A percentile compares a stretch with the other conserved stretches of the same genome.
Evolutionary conservation across 805 yeast genomes (phyloP).

Genomic region (Lachancea meyersii): DNA sequence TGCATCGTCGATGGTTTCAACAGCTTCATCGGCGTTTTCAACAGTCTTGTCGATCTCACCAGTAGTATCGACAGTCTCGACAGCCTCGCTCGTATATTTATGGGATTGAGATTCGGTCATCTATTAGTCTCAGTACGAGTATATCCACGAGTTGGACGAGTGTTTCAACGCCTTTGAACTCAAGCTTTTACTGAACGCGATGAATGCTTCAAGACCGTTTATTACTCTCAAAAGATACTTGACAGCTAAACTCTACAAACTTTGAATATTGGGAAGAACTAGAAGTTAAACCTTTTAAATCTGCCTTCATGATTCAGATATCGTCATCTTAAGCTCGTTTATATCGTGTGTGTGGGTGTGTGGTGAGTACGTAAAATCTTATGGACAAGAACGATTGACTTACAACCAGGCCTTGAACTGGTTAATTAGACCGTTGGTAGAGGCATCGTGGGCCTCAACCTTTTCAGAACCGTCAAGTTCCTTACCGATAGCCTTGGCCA

Average conservation of each 20-base stretch:
- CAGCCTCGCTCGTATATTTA: no score
- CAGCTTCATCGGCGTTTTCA: not conserved
- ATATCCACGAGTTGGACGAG: no score
- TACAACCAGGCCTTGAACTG: constrained; percentile 81
- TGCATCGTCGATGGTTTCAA: constrained; percentile 12
- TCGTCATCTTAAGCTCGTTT: constrained; percentile 4
- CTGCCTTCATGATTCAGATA: no score
- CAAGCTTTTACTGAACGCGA: no score
- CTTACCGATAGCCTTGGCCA: constrained; percentile 90
- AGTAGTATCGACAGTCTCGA: not conserved
- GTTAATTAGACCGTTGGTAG: constrained; percentile 91
- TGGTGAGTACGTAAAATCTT: not conserved
- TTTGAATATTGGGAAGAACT: no score
- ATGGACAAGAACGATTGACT: not conserved
- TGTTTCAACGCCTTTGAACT: no score
- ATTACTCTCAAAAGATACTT: no score
- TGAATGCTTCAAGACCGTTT: no score
- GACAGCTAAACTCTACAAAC: no score
- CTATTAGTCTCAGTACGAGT: no score
- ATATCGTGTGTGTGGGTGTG: constrained; percentile 1
- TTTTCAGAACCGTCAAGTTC: constrained; percentile 64
- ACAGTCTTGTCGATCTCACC: not conserved
- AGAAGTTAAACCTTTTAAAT: no score
- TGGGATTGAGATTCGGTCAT: no score
- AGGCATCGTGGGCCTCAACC: constrained; percentile 73